Evolutionary conservation across 2,329 filamentous ascomycete species (phyloP), one percentile per base, ranked within the genome.

Genomic region (Penicillium griseofulvum): DNA sequence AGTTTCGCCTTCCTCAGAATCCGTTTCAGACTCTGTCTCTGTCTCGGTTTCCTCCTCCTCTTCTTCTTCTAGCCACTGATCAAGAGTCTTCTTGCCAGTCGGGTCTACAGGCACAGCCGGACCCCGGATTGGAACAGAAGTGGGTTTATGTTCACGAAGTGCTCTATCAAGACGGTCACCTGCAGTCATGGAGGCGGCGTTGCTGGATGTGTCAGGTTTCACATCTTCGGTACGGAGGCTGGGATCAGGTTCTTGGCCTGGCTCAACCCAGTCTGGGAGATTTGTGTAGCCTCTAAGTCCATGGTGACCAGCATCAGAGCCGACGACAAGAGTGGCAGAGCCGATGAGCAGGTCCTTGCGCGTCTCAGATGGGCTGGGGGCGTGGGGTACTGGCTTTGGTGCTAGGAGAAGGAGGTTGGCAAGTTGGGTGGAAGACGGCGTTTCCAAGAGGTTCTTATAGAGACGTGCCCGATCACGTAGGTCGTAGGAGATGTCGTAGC

Each of bases 401-500:
- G 94, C 94, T 1, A 97, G 83, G 0, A 99, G 85, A 71, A 97
- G 88, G 14, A 99, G 80, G 0, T 89, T 91, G 3, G 94, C 94
- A 16, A 99, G 83, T 71, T 97, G 91, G 0, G 86, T 88, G 8
- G 83, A 85, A 2, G 81, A 79, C 1, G 92, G 90, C 5, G 89
- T 86, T 4, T 85, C 82, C 2, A 99, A 83, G 1, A 99, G 84
- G 1, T 91, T 83, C 60, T 89, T 91, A 77, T 96, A 97, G 58
- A 97, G 83, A 31, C 94, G 86, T 2, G 92, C 87, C 24, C 94
- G 88, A 70, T 97, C 94, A 60, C 94, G 90, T 3, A 99, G 84
- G 68, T 97, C 92, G 73, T 96, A 99, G 0, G 92, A 97, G 0
- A 87, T 90, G 66, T 97, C 94, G 72, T 97, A 99, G 57, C 94